phyloP scores from a whole-genome alignment of 2,329 filamentous ascomycete species.

The Cordyceps javanica region DNA sequence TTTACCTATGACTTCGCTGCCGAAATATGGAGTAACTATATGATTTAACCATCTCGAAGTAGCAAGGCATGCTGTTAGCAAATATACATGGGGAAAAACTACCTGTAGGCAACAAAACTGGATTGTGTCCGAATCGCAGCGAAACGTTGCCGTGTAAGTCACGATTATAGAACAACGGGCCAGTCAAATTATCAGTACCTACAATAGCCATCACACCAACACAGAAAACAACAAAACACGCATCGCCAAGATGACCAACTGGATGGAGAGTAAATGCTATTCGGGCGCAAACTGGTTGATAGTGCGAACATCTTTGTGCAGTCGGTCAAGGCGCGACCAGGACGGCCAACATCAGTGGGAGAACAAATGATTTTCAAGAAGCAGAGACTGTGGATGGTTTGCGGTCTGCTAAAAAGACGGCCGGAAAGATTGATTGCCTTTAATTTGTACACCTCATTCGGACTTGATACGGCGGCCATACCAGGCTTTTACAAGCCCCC shows the following conservation, averaged over 20 bases:
- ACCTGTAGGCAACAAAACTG: constrained; percentile 7
- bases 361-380: constrained; percentile 18
- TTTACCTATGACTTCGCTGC: constrained; percentile 27
- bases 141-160: constrained; percentile 22
- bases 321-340: constrained; percentile 24
- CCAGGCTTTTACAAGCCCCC: not conserved
- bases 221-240: constrained; percentile 25
- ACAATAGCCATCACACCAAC: not conserved
- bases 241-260: constrained; percentile 26
- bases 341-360: constrained; percentile 24
- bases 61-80: constrained; percentile 4
- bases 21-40: constrained; percentile 28
- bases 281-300: constrained; percentile 23
- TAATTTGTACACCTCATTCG: constrained; percentile 8
- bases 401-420: constrained; percentile 16
- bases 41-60: constrained; percentile 9
- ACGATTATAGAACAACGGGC: no score
- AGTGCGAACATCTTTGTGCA: constrained; percentile 27
- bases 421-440: not conserved
- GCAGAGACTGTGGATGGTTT: constrained; percentile 25
- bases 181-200: not conserved
- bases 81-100: constrained; percentile 12
- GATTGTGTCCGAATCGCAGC: constrained; percentile 16
- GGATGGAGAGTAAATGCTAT: constrained; percentile 26
- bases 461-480: not conserved